Evolutionary conservation across 2,329 filamentous ascomycete species (phyloP), one percentile per base, ranked within the genome.

Genomic region (Trichoderma pleuroti): DNA sequence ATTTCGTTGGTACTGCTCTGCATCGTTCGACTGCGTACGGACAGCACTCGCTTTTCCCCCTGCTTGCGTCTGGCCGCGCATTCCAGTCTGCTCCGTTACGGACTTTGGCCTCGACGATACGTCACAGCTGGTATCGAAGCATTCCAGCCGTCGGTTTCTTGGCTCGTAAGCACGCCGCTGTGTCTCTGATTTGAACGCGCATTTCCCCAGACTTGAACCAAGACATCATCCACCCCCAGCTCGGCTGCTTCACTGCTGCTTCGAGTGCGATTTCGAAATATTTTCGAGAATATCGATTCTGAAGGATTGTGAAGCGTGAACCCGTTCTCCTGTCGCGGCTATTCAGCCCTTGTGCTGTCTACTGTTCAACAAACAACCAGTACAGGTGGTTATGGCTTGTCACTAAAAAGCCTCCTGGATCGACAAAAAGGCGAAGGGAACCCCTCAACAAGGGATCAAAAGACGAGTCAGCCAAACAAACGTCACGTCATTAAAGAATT

Each of bases 41-140:
- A 24, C 67, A n/a, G 63, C 67, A 21, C 24, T 56, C 21, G 12
- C 46, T 28, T 28, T 63, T 49, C 18, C 14, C 30, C 36, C 62
- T 72, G 46, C 30, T 63, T 63, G 26, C 60, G 14, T 65, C 42
- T 70, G 52, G 68, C 65, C 56, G 28, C 71, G 36, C 72, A 71
- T 72, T 73, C 71, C 72, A 72, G 69, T 68, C 71, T 34, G 16
- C 26, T 12, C 46, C 36, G 24, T 21, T 11, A 34, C 28, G n/a
- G 46, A 24, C 46, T 52, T 59, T 14, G 10, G n/a, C 36, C 28
- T 61, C 16, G 56, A 68, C 28, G 66, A 61, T 36, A 39, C 66
- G 56, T 61, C 54, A 30, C 66, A 39, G 34, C 24, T 61, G 11
- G 30, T 52, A 28, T 52, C 66, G 66, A 61, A 61, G 68, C 71